These are phyloP conservation scores for Apostasia ramifera DNA, from an alignment of 106 monocot species.

Conservation along the genomic window DNA sequence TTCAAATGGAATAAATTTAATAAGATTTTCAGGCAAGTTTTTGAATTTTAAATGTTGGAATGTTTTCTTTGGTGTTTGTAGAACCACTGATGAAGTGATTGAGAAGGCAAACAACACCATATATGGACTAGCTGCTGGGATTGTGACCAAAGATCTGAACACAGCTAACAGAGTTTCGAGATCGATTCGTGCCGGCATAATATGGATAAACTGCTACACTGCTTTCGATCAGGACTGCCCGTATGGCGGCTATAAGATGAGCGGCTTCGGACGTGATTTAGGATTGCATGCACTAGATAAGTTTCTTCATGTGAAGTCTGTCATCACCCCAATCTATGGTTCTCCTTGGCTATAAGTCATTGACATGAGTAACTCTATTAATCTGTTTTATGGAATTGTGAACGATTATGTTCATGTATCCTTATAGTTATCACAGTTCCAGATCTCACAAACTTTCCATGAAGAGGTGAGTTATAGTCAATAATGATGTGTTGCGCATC, in stretches of 20 bases:
- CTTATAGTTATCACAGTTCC: too few species aligned
- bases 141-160: slow-evolving; percentile 52
- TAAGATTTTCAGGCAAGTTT: too few species aligned
- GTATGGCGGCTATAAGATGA: slow-evolving; percentile 61
- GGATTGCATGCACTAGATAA: slow-evolving; percentile 35
- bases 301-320: slow-evolving; percentile 40
- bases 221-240: slow-evolving; percentile 35
- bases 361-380: too few species aligned
- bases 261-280: slow-evolving; percentile 41
- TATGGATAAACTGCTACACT: slow-evolving; percentile 61
- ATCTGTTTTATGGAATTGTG: too few species aligned
- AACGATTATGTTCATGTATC: too few species aligned
- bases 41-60: too few species aligned
- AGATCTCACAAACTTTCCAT: too few species aligned
- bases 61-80: slow-evolving; percentile 3
- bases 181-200: slow-evolving; percentile 30
- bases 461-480: too few species aligned
- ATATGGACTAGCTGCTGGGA: slow-evolving; percentile 39
- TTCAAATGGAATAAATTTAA: too few species aligned
- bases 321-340: slow-evolving; percentile 40
- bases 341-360: slow-evolving; percentile 48
- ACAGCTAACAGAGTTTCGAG: slow-evolving; percentile 42
- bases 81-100: slow-evolving; percentile 51
- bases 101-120: slow-evolving; percentile 16
- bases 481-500: too few species aligned